These are phyloP conservation scores for Actinomortierella wolfii DNA, from an alignment of 371 early-diverging fungal species.

Conservation along the genomic window DNA sequence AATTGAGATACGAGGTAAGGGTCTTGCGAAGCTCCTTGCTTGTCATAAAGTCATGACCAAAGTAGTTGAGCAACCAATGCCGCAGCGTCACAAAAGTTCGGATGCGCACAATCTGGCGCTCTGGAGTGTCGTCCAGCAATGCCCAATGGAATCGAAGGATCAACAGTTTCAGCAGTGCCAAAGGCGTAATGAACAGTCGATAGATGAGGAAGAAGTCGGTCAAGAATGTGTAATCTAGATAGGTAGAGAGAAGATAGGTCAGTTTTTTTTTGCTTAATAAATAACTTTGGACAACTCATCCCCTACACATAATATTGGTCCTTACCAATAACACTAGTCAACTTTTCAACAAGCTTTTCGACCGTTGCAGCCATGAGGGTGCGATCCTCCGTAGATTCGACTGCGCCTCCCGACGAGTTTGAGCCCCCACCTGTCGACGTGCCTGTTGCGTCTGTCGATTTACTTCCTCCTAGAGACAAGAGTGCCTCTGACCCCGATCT, in stretches of 20 bases:
- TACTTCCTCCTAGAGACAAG: constrained; percentile 2
- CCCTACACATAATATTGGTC: neutral
- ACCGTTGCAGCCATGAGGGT: constrained; percentile 63
- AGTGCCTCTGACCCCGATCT: neutral
- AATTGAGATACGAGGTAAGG: constrained; percentile 52
- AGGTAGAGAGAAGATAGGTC: constrained; percentile 5
- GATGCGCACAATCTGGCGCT: constrained; percentile 64
- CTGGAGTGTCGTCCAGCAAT: constrained; percentile 56
- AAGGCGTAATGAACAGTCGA: constrained; percentile 64
- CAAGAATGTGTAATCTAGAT: constrained; percentile 67
- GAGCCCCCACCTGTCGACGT: neutral
- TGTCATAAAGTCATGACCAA: constrained; percentile 65
- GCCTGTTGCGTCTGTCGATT: constrained; percentile 5
- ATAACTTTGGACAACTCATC: constrained; percentile 5
- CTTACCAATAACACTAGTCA: constrained; percentile 66
- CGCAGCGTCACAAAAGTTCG: constrained; percentile 70
- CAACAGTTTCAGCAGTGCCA: constrained; percentile 59
- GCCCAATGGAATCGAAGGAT: constrained; percentile 70
- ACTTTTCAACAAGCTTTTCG: constrained; percentile 65
- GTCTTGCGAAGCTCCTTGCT: constrained; percentile 52
- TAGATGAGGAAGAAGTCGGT: constrained; percentile 75
- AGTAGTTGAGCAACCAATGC: constrained; percentile 73
- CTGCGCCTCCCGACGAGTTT: constrained; percentile 7
- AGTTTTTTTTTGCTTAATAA: constrained; percentile 3
- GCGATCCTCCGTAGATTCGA: constrained; percentile 14